These are phyloP conservation scores for Lodderomyces orthopsilosis DNA, from an alignment of 1,139 yeast species.

Conservation along the genomic window DNA sequence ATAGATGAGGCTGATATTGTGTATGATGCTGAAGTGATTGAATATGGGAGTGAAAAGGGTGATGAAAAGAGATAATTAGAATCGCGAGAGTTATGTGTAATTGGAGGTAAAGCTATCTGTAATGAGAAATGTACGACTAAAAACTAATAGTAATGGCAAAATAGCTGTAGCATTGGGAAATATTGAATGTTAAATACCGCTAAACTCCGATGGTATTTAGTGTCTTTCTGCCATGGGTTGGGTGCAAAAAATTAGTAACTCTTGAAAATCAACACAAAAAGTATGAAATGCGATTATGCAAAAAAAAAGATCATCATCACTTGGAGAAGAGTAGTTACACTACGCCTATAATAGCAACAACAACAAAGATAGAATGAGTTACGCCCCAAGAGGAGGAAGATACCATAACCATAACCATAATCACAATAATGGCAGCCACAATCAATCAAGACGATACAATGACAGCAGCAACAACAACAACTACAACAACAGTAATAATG, in stretches of 20 bases:
- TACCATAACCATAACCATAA: not conserved
- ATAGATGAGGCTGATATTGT: slow-evolving; percentile 36
- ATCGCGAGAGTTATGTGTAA: slow-evolving; percentile 6
- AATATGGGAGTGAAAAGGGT: slow-evolving; percentile 4
- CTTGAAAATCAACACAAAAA: no score
- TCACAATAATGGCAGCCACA: not conserved
- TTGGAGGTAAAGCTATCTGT: no score
- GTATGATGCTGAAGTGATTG: slow-evolving; percentile 15
- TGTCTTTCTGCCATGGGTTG: no score
- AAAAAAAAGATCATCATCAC: slow-evolving; percentile 12
- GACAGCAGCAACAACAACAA: not conserved
- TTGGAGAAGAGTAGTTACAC: no score
- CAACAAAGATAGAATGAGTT: not conserved
- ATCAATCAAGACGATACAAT: not conserved
- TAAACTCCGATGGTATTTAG: slow-evolving; percentile 7
- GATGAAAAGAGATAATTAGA: slow-evolving; percentile 12
- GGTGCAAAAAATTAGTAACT: no score
- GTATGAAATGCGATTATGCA: no score
- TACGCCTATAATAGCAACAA: no score
- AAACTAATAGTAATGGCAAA: no score
- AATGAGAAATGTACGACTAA: no score
- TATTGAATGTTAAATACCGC: no score
- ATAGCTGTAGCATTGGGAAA: no score
- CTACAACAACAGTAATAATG: not conserved
- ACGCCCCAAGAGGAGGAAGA: not conserved